Percentiles rank a stretch among this genome's conserved stretches.
Conservation (phyloP, 768 basidiomycete species). For the Mycena amicta region DNA sequence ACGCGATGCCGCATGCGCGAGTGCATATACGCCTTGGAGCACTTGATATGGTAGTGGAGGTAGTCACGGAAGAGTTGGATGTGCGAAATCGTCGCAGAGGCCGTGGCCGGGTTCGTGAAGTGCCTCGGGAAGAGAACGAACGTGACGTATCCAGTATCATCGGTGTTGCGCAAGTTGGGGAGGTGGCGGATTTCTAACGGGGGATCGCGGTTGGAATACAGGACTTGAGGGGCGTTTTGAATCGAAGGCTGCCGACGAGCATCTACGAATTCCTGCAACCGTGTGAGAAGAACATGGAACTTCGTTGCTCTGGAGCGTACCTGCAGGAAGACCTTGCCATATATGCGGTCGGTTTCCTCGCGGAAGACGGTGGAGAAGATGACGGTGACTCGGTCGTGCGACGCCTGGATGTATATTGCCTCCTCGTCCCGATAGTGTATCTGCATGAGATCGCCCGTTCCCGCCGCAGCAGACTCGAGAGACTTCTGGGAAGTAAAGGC, state of each 20-base stretch:
- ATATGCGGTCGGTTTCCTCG: conserved; percentile 96
- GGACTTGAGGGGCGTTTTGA: conserved; percentile 95
- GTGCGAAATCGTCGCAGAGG: conserved; percentile 84
- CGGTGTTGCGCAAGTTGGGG: conserved; percentile 75
- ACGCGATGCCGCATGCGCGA: conserved; percentile 94
- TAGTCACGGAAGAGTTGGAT: conserved; percentile 98
- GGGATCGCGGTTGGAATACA: conserved; percentile 92
- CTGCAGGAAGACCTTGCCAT: conserved; percentile 98
- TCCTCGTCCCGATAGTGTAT: conserved; percentile 97
- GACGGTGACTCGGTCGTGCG: conserved; percentile 93
- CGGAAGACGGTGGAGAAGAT: conserved; percentile 97
- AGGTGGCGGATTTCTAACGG: conserved; percentile 95
- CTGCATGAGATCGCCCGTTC: conserved; percentile 84
- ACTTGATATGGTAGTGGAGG: conserved; percentile 99
- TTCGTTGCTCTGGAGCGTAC: conserved; percentile 40
- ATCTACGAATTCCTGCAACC: conserved; percentile 91
- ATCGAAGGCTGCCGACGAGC: conserved; percentile 91
- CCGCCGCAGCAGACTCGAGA: conserved; percentile 70
- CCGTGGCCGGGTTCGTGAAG: conserved; percentile 71
- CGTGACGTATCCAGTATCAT: conserved; percentile 95
- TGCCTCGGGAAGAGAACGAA: conserved; percentile 98
- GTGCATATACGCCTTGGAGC: conserved; percentile 99
- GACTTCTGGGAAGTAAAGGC: conserved; percentile 84
- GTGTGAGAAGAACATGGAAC: conserved; percentile 1
- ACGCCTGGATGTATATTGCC: conserved; percentile 93